Base-by-base conservation (phyloP, 2,329 filamentous ascomycete genomes). In the Allantophomopsis lycopodina region DNA sequence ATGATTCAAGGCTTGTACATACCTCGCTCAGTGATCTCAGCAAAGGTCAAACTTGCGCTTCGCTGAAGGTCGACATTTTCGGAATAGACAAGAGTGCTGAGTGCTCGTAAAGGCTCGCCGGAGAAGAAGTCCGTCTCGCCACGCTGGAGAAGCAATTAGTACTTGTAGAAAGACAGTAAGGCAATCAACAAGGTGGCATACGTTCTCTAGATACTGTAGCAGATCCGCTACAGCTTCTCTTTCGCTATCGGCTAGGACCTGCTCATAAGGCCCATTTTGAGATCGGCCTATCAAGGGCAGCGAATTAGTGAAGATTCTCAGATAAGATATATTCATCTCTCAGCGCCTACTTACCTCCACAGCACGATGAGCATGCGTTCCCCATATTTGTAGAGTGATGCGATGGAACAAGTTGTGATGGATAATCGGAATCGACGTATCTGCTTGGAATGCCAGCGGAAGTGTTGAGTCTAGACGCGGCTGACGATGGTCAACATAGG, bases 21-120 rank as follows among this genome's bases (percentile, higher is more conserved):
- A 95, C 91, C 89, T 85, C 89, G 68, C 64, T 98, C 91, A 32
- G 91, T 98, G 50, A 98, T 98, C 61, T 98, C 91, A 44, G 91
- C 91, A 69, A 98, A 98, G 2, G 91, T 98, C 60, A 98, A 74
- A 60, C 89, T 96, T 39, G 91, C 91, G 64, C 91, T 96, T 49
- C 91, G 76, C 65, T 98, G 91, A 39, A 98, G 72, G 60, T 98
- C 91, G 58, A 98, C 88, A 65, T 98, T 98, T 62, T 96, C 88
- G 42, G 91, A 98, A 60, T 94, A 98, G 42, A 98, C 91, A 18
- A 98, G 74, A 11, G 89, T 98, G 62, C 86, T 95, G 42, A 98
- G 68, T 35, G 91, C 89, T 62, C 83, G 83, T 42, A 98, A 76
- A 35, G 91, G 91, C 56, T 95, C 88, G 62, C 91, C 91, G 31